Conservation (phyloP, 139 green algal genomes). For the Pseudopediastrum boryanum region DNA sequence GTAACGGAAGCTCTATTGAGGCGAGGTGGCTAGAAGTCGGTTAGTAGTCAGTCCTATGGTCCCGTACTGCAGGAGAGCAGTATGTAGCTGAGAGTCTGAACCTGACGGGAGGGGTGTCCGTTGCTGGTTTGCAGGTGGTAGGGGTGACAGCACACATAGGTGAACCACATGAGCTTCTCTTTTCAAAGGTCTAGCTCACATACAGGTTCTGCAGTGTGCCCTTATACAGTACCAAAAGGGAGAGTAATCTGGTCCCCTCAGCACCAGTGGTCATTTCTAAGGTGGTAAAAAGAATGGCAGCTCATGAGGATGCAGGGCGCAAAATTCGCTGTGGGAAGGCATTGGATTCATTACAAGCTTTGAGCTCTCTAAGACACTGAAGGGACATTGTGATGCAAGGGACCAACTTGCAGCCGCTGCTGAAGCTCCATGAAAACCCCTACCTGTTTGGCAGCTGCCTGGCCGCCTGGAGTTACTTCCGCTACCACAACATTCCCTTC, state of each 20-base stretch:
- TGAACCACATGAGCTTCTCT: no score
- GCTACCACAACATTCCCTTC: constrained; percentile 13
- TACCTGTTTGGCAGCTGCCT: constrained; percentile 2
- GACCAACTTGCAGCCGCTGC: not conserved
- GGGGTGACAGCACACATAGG: no score
- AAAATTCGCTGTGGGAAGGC: no score
- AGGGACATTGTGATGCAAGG: not conserved
- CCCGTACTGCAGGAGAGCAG: not conserved
- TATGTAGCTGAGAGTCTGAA: not conserved
- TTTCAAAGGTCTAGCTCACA: no score
- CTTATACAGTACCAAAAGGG: no score
- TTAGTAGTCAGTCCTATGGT: not conserved
- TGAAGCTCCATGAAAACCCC: not conserved
- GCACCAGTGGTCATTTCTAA: no score
- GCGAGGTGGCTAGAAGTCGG: no score
- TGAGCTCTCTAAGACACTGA: not conserved
- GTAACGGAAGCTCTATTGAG: not conserved
- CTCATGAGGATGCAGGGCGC: no score
- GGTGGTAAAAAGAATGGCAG: no score
- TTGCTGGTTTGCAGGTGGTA: not conserved
- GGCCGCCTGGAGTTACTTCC: constrained; percentile 1
- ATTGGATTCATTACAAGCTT: no score
- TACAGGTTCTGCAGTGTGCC: no score
- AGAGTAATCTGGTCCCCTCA: no score
- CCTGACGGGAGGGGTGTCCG: not conserved